Evolutionary conservation across 441 rosid species (phyloP).

Genomic region (Omphalea diandra): DNA sequence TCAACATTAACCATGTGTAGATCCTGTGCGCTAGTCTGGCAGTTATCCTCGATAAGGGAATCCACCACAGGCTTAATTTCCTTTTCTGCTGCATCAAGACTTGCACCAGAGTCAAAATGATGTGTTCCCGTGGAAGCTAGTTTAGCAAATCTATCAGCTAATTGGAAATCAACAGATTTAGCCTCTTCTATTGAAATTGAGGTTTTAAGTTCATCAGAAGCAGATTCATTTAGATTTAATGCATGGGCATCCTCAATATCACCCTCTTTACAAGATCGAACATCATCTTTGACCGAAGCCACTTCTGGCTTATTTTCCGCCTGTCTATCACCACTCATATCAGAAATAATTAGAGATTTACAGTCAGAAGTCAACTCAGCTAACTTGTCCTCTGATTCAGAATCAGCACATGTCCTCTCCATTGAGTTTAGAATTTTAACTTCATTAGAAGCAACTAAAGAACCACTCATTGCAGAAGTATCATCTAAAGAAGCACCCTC

Average conservation of each 20-base stretch:
- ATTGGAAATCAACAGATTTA: constrained; percentile 14
- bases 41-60: constrained; percentile 30
- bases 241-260: constrained; percentile 20
- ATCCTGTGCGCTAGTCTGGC: constrained; percentile 16
- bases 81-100: constrained; percentile 15
- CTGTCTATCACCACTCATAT: constrained; percentile 6
- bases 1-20: neutral
- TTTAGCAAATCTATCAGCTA: constrained; percentile 21
- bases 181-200: constrained; percentile 15
- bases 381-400: constrained; percentile 28
- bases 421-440: constrained; percentile 6
- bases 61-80: constrained; percentile 29
- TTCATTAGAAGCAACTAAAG: constrained; percentile 17
- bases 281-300: constrained; percentile 23
- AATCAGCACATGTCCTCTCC: constrained; percentile 21
- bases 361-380: constrained; percentile 25
- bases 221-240: constrained; percentile 21
- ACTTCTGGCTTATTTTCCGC: constrained; percentile 26
- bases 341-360: constrained; percentile 17
- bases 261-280: constrained; percentile 20
- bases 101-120: constrained; percentile 9
- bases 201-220: constrained; percentile 21
- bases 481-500: constrained; percentile 10
- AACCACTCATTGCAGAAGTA: constrained; percentile 2
- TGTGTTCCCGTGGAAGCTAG: constrained; percentile 18